Conservation (phyloP, 768 basidiomycete genomes). For the Boletus insuetus region DNA sequence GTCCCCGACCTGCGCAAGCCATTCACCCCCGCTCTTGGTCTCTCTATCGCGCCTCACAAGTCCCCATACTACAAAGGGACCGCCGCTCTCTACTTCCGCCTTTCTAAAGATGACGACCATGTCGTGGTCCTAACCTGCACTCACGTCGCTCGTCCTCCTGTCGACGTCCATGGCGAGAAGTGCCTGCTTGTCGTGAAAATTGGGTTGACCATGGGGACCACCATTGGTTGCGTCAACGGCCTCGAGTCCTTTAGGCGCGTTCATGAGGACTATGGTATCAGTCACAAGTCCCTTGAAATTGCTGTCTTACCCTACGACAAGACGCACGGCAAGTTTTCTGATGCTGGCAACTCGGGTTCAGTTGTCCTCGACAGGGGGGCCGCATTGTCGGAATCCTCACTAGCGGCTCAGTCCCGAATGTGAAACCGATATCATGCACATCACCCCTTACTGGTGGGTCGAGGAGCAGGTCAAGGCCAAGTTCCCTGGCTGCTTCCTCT, state of each 20-base stretch:
- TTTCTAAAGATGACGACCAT: not conserved
- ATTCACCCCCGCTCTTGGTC: not conserved
- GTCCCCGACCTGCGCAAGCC: not conserved
- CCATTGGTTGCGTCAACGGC: not conserved
- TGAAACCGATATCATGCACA: too few species aligned
- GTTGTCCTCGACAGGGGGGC: not conserved
- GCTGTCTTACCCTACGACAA: not conserved
- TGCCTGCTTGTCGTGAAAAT: not conserved
- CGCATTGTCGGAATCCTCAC: not conserved
- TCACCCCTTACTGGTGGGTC: too few species aligned
- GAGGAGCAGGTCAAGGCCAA: too few species aligned
- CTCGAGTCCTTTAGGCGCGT: not conserved
- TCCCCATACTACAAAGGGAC: not conserved
- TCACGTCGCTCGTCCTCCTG: not conserved
- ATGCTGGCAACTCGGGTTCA: not conserved
- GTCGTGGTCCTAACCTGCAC: not conserved
- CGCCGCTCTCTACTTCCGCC: not conserved
- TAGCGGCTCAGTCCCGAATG: not conserved
- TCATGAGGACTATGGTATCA: not conserved
- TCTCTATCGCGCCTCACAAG: not conserved
- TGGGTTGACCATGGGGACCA: not conserved
- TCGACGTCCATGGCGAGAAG: slow-evolving; percentile 39
- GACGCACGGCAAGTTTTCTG: not conserved
- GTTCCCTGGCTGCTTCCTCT: too few species aligned
- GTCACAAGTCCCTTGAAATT: not conserved